Percentiles rank a stretch among this genome's conserved stretches.
These are phyloP conservation scores for Bretschneidera sinensis DNA, from an alignment of 345 rosid genomes.

Conservation along the genomic window DNA sequence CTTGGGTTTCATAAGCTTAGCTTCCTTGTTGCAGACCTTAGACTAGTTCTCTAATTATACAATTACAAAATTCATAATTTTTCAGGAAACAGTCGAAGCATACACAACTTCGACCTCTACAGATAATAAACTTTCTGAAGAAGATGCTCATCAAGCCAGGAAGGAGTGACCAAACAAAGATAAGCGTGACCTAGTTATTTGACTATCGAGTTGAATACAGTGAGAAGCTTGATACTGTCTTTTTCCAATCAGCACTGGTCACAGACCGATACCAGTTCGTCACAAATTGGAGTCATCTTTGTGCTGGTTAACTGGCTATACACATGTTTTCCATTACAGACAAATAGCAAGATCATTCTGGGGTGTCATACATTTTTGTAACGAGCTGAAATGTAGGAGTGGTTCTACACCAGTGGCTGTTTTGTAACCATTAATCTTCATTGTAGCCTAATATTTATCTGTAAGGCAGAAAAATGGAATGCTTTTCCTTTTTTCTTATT, in stretches of 20 bases:
- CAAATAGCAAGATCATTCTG: not conserved
- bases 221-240: conserved; percentile 7
- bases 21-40: not conserved
- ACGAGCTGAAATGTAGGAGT: not conserved
- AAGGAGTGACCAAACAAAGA: conserved; percentile 17
- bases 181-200: not conserved
- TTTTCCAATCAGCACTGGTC: conserved; percentile 3
- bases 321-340: not conserved
- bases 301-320: not conserved
- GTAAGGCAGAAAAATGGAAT: not conserved
- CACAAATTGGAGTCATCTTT: not conserved
- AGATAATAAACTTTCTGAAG: conserved; percentile 21
- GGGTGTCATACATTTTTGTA: not conserved
- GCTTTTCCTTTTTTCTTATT: too few relatives aligned
- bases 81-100: conserved; percentile 21
- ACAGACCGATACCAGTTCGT: not conserved
- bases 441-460: not conserved
- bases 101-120: conserved; percentile 5
- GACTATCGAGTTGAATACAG: not conserved
- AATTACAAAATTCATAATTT: not conserved
- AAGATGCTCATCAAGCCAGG: conserved; percentile 11
- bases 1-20: not conserved
- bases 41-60: not conserved
- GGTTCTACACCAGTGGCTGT: not conserved
- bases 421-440: not conserved